These are phyloP conservation scores for Suhomyces panamericanus DNA, from an alignment of 1,139 yeast genomes.

Conservation along the genomic window DNA sequence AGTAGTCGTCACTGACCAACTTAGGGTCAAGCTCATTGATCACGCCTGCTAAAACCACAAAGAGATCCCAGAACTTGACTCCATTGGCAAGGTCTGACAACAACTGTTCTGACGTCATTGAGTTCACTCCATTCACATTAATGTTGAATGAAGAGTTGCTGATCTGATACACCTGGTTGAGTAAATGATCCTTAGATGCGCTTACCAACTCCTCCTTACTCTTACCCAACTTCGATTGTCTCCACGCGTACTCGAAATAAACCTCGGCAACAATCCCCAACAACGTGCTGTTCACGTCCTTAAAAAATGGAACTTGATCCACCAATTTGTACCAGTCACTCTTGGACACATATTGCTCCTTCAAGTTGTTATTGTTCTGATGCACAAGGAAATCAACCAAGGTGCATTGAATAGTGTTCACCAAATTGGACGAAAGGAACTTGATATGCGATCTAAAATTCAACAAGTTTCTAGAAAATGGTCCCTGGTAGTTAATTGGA, in stretches of 20 bases:
- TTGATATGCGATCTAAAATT: conserved; percentile 68
- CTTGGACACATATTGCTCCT: conserved; percentile 37
- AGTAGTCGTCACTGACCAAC: conserved; percentile 35
- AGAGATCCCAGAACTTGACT: conserved; percentile 41
- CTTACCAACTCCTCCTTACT: conserved; percentile 31
- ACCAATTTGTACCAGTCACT: conserved; percentile 61
- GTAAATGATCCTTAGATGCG: conserved; percentile 36
- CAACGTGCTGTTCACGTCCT: conserved; percentile 44
- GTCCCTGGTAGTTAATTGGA: conserved; percentile 67
- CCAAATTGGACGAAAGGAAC: conserved; percentile 50
- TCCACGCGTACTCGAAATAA: conserved; percentile 41
- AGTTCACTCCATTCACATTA: conserved; percentile 45
- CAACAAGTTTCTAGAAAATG: conserved; percentile 62
- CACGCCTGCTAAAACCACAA: conserved; percentile 39
- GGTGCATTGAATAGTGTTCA: conserved; percentile 57
- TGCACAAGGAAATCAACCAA: conserved; percentile 52
- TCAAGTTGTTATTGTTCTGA: conserved; percentile 51
- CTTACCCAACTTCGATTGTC: conserved; percentile 28
- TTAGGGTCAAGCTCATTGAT: conserved; percentile 37
- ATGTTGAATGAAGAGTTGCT: conserved; percentile 41
- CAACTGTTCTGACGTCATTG: conserved; percentile 39
- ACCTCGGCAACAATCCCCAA: conserved; percentile 47
- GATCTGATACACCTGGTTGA: conserved; percentile 42
- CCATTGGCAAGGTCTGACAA: conserved; percentile 43
- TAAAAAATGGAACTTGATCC: conserved; percentile 60